These are phyloP conservation scores for Diaporthe australafricana DNA, from an alignment of 2,329 filamentous ascomycete species.

Conservation along the genomic window DNA sequence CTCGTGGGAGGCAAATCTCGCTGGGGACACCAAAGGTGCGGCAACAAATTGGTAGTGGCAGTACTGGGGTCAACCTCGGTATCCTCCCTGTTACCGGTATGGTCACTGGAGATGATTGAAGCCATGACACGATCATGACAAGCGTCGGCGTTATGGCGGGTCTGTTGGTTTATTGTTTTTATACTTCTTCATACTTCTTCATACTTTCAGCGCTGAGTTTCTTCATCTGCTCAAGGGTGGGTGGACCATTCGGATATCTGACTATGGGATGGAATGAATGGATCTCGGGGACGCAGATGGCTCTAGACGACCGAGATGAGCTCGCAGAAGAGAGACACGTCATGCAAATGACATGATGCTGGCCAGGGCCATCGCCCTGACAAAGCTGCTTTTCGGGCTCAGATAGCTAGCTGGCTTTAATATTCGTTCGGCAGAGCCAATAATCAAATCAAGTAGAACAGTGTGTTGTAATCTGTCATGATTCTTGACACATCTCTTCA, in stretches of 20 bases:
- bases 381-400: background rate
- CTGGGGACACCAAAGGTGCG: slow-evolving; percentile 29
- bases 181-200: slow-evolving; percentile 5
- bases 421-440: background rate
- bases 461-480: background rate
- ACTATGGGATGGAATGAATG: background rate
- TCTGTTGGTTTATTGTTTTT: background rate
- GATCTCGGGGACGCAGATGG: background rate
- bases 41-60: slow-evolving; percentile 31
- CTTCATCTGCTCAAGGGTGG: background rate
- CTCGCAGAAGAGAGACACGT: background rate
- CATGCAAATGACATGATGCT: background rate
- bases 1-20: background rate
- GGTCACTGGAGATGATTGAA: background rate
- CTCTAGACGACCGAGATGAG: background rate
- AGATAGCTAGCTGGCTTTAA: slow-evolving; percentile 3
- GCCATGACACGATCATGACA: background rate
- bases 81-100: background rate
- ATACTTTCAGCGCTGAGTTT: background rate
- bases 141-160: slow-evolving; percentile 11
- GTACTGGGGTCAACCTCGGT: slow-evolving; percentile 8
- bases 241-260: too few species aligned
- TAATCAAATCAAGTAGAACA: background rate
- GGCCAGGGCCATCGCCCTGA: background rate
- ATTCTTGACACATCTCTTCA: background rate